These are phyloP conservation scores for Mortierella sp. DNA, from an alignment of 371 early-diverging fungal genomes.

Conservation along the genomic window DNA sequence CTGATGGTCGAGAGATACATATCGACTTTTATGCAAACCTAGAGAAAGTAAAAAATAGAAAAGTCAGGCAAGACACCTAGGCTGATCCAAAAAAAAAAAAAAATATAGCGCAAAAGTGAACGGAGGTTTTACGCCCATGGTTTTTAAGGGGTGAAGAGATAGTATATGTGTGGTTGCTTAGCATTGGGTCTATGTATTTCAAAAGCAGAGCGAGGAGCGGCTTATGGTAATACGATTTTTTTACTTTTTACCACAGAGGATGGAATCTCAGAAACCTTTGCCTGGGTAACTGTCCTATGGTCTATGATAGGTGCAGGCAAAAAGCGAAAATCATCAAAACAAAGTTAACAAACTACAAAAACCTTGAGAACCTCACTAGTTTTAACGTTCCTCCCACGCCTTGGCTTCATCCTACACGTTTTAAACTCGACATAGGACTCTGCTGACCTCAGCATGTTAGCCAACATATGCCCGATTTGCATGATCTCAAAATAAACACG, in stretches of 20 bases:
- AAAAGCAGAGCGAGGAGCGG: no score
- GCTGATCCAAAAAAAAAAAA: no score
- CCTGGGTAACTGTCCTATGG: background rate
- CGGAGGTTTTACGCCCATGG: no score
- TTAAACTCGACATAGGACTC: background rate
- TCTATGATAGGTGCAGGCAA: no score
- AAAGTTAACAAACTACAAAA: background rate
- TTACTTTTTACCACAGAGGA: background rate
- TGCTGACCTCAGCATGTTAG: slow-evolving; percentile 1
- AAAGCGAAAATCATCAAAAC: background rate
- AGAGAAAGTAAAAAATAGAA: no score
- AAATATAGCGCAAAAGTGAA: no score
- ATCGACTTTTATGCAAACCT: no score
- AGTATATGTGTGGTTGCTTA: no score
- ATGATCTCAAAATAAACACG: background rate
- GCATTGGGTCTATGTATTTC: no score
- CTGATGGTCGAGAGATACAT: no score
- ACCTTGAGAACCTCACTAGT: background rate
- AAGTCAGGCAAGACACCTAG: no score
- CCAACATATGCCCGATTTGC: background rate
- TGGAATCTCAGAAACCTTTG: background rate
- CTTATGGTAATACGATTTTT: background rate
- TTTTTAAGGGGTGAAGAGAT: no score
- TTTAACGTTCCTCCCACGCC: slow-evolving; percentile 9
- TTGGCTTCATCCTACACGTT: background rate